A percentile compares a stretch with the other conserved stretches of the same genome.
These are phyloP conservation scores for Diplogelasinospora grovesii DNA, from an alignment of 495 filamentous ascomycete genomes.

Conservation along the genomic window DNA sequence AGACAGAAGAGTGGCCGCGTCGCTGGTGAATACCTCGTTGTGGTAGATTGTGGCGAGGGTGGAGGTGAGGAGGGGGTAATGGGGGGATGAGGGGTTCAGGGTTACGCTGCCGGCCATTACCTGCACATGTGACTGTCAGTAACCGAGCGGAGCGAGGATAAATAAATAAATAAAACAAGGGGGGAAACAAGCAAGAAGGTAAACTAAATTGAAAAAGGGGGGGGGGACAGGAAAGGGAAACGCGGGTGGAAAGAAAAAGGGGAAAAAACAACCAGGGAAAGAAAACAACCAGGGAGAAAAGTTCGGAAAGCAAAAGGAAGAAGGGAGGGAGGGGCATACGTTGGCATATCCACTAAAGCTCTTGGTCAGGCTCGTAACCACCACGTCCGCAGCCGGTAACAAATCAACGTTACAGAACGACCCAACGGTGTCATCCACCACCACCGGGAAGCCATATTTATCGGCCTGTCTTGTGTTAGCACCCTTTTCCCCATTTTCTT, in stretches of 20 bases:
- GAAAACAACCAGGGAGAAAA: too few species aligned
- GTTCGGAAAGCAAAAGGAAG: neutral
- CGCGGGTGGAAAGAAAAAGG: too few species aligned
- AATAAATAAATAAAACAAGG: too few species aligned
- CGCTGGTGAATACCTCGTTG: slow-evolving; percentile 35
- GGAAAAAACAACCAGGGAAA: too few species aligned
- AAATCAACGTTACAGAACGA: slow-evolving; percentile 46
- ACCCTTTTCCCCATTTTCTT: neutral
- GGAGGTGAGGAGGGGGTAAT: slow-evolving; percentile 23
- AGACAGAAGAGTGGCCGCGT: slow-evolving; percentile 34
- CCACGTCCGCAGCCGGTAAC: slow-evolving; percentile 32
- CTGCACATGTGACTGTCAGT: too few species aligned
- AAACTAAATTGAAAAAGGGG: too few species aligned
- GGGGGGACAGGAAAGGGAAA: too few species aligned
- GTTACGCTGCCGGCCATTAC: slow-evolving; percentile 42
- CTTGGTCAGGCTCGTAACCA: slow-evolving; percentile 45
- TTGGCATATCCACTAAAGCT: slow-evolving; percentile 45
- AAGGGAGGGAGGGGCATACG: slow-evolving; percentile 25
- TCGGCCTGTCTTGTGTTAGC: slow-evolving; percentile 22
- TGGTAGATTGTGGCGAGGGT: slow-evolving; percentile 22
- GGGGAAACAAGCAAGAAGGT: too few species aligned
- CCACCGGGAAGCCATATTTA: slow-evolving; percentile 38
- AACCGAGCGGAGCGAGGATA: too few species aligned
- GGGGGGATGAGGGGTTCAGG: slow-evolving; percentile 31
- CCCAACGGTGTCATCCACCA: slow-evolving; percentile 45